Base-by-base conservation (phyloP, 768 basidiomycete genomes). In the Lyophyllum atratum region DNA sequence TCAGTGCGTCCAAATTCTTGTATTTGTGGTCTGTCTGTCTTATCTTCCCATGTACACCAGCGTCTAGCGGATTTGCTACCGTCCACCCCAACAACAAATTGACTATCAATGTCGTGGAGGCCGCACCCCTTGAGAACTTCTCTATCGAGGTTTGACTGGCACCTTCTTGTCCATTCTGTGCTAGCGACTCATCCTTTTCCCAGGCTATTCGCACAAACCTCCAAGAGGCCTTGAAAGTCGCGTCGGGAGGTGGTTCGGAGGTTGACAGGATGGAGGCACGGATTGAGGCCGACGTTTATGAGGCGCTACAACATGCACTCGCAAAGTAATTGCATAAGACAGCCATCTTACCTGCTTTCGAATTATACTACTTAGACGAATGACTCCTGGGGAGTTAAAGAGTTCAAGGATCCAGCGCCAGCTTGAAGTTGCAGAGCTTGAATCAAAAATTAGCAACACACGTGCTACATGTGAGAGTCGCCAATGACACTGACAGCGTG, bases 91-190 rank as follows among this genome's bases (percentile, higher is more conserved):
- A 95, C 77, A 99, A 98, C 83, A 88, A 85, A 63, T 79, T 98
- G 59, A 98, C 97, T 39, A 90, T 99, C 71, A 99, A 98, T 76
- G 94, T 90, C 56, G 88, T 99, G 45, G 97, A 99, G 80, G 97
- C 92, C 58, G 95, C 95, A 55, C 87, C 93, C 21, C 78, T 98
- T 37, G 94, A 95, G 54, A 80, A 86, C 39, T 96, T 98, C 78
- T 96, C 95, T 0, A 65, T 81, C 21, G 97, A 98, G 83, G 96
- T 96, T 62, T 55, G 82, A 69, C 24, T 52, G 34, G 19, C 25
- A 21, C n/a, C 22, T 11, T n/a, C 44, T 15, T 47, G 44, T 25
- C 55, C n/a, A 17, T 59, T 52, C 21, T 28, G 43, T 33, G 24
- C 26, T 26, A 4, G 8, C 34, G 19, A 12, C 52, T 46, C n/a